Evolutionary conservation across 2,329 filamentous ascomycete species (phyloP), one percentile per base, ranked within the genome.

Genomic region (Thermoascus crustaceus): DNA sequence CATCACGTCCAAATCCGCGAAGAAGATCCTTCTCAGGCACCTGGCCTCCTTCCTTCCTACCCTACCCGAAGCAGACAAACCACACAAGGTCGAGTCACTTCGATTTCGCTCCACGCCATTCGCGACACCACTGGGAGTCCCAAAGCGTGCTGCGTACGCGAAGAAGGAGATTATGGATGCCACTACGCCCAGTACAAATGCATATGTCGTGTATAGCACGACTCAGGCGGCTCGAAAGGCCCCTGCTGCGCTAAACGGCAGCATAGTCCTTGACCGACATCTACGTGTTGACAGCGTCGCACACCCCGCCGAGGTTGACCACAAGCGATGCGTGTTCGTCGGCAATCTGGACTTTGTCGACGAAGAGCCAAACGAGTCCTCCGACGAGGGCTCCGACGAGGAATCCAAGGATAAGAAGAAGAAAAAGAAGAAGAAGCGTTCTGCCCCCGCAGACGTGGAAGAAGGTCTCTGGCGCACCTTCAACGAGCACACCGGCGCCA

Each of bases 301-400:
- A 1, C 87, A 95, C 61, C 91, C 91, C 0, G 73, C 83, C 9
- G 76, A 80, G 25, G 77, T 80, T 11, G 89, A 94, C 55, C 80
- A 94, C 60, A 80, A 82, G 40, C 82, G 88, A 36, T 98, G 91
- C 60, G 80, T 98, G 10, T 98, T 98, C 54, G 85, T 98, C 17
- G 91, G 91, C 30, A 98, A 98, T 55, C 73, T 98, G 1, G 87
- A 86, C 32, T 98, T 98, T 52, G 85, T 98, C 10, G 89, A 95
- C 52, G 86, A 95, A 47, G 88, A 95, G 64, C 83, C 76, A 24
- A 71, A 82, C 33, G 63, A 83, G 14, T 75, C 70, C 29, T 64
- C 64, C 11, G 66, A 75, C 32, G 72, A 79, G 21, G 77, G 78
- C 25, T 80, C 76, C 33, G 73, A 80, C 29, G n/a, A 30, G 7